These are phyloP conservation scores for Gnomoniopsis sp. DNA, from an alignment of 2,329 filamentous ascomycete species.

Conservation along the genomic window DNA sequence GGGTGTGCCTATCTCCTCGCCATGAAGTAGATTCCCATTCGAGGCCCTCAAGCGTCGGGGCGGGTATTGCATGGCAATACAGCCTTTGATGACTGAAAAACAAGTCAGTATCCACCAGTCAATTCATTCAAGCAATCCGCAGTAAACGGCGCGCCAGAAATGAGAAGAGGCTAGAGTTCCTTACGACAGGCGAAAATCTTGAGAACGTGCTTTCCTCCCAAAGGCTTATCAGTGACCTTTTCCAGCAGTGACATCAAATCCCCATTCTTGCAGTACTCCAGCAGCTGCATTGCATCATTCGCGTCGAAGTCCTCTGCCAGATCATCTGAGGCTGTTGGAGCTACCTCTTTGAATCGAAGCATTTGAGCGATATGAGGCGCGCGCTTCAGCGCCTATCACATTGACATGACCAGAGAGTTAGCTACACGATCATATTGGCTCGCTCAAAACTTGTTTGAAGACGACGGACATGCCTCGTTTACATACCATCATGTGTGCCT, in stretches of 20 bases:
- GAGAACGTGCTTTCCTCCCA: background rate
- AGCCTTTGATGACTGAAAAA: background rate
- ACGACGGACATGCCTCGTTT: background rate
- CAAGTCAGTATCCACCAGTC: background rate
- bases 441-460: background rate
- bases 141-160: background rate
- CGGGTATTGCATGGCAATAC: background rate
- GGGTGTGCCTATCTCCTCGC: background rate
- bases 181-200: conserved; percentile 7
- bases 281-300: background rate
- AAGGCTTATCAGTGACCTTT: background rate
- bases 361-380: background rate
- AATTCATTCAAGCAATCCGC: background rate
- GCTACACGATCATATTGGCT: background rate
- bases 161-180: background rate
- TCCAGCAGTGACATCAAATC: background rate
- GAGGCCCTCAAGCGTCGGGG: background rate
- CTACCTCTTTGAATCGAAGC: background rate
- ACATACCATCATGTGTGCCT: background rate
- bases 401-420: background rate
- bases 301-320: background rate
- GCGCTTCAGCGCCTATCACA: background rate
- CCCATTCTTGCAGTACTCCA: background rate
- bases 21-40: background rate
- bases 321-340: background rate